Base-by-base conservation (phyloP, 306 rosid species). In the Cajanus cajan region DNA sequence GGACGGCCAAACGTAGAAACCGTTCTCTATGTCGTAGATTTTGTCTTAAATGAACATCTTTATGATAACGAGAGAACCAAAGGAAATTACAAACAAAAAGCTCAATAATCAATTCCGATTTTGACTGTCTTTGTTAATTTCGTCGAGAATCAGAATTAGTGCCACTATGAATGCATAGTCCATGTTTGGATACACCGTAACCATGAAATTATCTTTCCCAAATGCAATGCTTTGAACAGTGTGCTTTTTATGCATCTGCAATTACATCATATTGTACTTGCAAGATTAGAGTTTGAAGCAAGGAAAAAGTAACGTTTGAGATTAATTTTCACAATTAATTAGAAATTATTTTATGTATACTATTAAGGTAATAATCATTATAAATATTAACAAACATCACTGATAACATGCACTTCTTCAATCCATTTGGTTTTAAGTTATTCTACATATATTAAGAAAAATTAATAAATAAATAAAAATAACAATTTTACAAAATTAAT, bases 201-300 rank as follows among this genome's bases (percentile, higher is more conserved):
- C 86, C 72, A 16, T 62, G 73, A 84, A 84, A 22, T 76, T 62
- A 66, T 86, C 90, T 37, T 83, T 84, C 39, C 88, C 90, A 10
- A 86, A 48, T 6, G 78, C 63, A 33, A 22, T 0, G 73, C 87
- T 84, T 62, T 77, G 37, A 51, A 65, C 47, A 3, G 80, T 81
- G 34, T 77, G 78, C 43, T 82, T 88, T 84, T 64, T 84, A 10
- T 82, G 82, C 92, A 88, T 88, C 90, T 88, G 85, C 85, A 79
- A 41, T 51, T 50, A 47, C 36, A 34, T 34, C 11, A 67, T 18
- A 55, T 71, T 33, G 39, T 22, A 59, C 33, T 43, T 41, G 5
- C 55, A 57, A 36, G 0, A 25, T 76, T 69, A 82, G 67, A 43
- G 57, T 11, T 50, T 51, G 21, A 47, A 70, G 3, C 22, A 22